Conservation (phyloP, 345 rosid genomes). For the Brassica carinata region DNA sequence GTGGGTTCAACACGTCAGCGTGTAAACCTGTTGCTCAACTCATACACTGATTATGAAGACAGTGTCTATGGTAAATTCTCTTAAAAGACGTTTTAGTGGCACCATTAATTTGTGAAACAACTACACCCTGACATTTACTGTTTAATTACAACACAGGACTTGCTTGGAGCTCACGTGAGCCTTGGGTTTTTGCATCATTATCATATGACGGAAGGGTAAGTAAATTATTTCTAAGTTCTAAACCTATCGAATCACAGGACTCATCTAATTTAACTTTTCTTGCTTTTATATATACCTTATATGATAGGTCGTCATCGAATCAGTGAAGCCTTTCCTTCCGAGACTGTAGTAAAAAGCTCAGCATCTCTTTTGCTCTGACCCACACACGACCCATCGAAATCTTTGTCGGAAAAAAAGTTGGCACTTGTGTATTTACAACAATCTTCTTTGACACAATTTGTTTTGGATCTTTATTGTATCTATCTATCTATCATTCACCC, state of each 20-base stretch:
- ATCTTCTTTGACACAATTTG: slow-evolving; percentile 22
- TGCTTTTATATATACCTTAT: slow-evolving; percentile 12
- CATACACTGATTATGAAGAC: slow-evolving; percentile 88
- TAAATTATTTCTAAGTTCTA: not conserved
- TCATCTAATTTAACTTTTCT: slow-evolving; percentile 10
- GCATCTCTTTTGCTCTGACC: slow-evolving; percentile 21
- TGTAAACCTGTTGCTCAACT: slow-evolving; percentile 54
- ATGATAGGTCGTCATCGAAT: slow-evolving; percentile 67
- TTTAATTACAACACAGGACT: slow-evolving; percentile 55
- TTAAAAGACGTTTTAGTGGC: slow-evolving; percentile 4
- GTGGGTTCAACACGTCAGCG: slow-evolving; percentile 43
- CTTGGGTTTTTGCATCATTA: slow-evolving; percentile 84
- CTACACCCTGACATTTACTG: slow-evolving; percentile 3
- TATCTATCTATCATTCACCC: not conserved
- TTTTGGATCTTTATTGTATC: slow-evolving; percentile 16
- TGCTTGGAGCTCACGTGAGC: slow-evolving; percentile 90
- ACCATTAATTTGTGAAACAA: slow-evolving; percentile 11
- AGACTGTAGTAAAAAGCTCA: slow-evolving; percentile 35
- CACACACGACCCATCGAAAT: slow-evolving; percentile 5
- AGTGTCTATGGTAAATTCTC: slow-evolving; percentile 69
- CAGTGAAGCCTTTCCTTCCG: slow-evolving; percentile 59
- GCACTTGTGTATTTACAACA: slow-evolving; percentile 10
- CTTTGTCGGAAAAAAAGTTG: slow-evolving; percentile 5
- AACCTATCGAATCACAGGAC: not conserved
- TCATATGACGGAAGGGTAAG: slow-evolving; percentile 97